These are phyloP conservation scores for Scenedesmus sp. DNA, from an alignment of 163 green algal species.

Conservation along the genomic window DNA sequence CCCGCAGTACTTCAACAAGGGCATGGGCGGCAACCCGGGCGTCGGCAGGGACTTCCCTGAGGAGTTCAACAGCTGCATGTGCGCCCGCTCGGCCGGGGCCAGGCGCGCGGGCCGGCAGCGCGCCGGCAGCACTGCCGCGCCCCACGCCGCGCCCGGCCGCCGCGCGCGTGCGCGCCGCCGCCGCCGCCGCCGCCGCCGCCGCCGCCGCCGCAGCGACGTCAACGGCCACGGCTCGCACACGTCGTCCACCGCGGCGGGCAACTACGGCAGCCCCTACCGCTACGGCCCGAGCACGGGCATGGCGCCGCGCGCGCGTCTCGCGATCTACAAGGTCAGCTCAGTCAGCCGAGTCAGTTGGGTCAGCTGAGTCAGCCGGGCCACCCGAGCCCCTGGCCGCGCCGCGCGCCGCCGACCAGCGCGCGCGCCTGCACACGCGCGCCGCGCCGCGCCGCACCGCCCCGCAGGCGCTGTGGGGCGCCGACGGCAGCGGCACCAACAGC, in stretches of 20 bases:
- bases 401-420: too few relatives aligned
- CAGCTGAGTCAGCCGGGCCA: too few relatives aligned
- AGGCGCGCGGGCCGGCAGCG: too few relatives aligned
- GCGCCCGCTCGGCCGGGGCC: too few relatives aligned
- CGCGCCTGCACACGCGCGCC: too few relatives aligned
- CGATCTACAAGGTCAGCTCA: conserved; percentile 7
- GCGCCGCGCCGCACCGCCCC: too few relatives aligned
- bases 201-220: too few relatives aligned
- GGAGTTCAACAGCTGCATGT: conserved; percentile 4
- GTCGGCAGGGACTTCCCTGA: not conserved
- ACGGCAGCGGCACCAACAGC: not conserved
- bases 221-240: conserved; percentile 17
- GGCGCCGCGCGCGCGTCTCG: not conserved
- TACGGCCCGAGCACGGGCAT: not conserved
- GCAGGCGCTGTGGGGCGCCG: conserved; percentile 11
- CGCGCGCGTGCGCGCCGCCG: not conserved
- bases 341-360: too few relatives aligned
- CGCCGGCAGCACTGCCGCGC: not conserved
- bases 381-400: too few relatives aligned
- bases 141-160: not conserved
- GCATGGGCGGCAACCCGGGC: not conserved
- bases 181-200: too few relatives aligned
- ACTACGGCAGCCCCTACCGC: not conserved
- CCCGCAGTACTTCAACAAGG: not conserved
- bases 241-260: not conserved